phyloP scores from a whole-genome alignment of 768 basidiomycete species.

The Lanmaoa pseudosensibilis region DNA sequence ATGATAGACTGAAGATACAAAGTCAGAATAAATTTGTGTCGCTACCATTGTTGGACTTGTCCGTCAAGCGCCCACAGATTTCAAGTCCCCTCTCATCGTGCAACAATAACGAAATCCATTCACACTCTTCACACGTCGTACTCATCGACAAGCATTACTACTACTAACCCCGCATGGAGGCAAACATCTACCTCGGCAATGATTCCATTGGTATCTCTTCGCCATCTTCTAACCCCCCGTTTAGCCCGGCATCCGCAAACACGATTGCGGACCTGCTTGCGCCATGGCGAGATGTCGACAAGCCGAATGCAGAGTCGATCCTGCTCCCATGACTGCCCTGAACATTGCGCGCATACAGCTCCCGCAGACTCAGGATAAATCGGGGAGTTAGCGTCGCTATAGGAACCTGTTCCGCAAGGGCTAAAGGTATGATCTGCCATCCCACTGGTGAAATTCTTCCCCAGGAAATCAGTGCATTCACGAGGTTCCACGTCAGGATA shows the following conservation, averaged over 20 bases:
- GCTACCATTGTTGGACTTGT: too few species aligned
- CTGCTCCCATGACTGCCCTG: neutral
- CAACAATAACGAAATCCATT: too few species aligned
- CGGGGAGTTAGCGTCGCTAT: neutral
- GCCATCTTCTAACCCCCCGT: neutral
- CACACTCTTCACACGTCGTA: neutral
- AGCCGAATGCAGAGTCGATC: slow-evolving; percentile 6
- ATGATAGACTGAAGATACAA: too few species aligned
- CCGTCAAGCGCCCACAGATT: too few species aligned
- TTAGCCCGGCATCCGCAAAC: neutral
- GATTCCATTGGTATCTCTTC: neutral
- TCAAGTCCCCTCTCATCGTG: too few species aligned
- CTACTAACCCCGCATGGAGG: neutral
- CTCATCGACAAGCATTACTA: neutral
- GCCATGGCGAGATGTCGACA: neutral
- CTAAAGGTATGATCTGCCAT: neutral
- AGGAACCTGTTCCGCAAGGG: neutral
- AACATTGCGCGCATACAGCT: neutral
- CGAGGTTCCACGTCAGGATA: neutral
- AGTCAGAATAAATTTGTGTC: too few species aligned
- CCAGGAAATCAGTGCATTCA: neutral
- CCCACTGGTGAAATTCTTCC: neutral
- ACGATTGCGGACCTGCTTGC: neutral
- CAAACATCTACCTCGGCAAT: too few species aligned
- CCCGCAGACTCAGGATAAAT: slow-evolving; percentile 8